A percentile compares a stretch with the other conserved stretches of the same genome.
phyloP scores from a whole-genome alignment of 306 rosid species.

The Vigna nakashimae region DNA sequence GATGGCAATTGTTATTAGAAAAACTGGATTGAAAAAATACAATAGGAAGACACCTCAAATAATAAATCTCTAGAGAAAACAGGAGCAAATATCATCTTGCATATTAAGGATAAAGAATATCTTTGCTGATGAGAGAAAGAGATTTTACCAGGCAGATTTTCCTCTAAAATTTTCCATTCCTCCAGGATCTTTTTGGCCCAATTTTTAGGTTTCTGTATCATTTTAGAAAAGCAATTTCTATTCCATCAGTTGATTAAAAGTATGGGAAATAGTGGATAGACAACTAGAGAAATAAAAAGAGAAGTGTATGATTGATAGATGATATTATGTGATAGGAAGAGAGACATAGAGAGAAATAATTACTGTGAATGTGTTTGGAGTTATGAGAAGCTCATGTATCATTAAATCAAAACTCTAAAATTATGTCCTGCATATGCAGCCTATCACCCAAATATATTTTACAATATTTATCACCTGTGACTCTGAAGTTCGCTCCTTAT shows the following conservation, averaged over 20 bases:
- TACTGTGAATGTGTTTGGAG: not conserved
- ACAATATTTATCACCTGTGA: constrained; percentile 54
- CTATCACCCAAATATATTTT: not conserved
- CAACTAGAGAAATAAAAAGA: not conserved
- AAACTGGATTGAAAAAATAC: not conserved
- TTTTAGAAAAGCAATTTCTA: constrained; percentile 18
- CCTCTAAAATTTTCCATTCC: constrained; percentile 83
- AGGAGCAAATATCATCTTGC: not conserved
- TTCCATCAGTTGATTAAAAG: constrained; percentile 19
- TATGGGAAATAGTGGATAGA: not conserved
- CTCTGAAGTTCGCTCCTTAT: constrained; percentile 46
- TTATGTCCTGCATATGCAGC: not conserved
- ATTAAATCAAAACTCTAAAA: not conserved
- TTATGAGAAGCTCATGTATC: not conserved
- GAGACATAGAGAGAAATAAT: not conserved
- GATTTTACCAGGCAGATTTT: constrained; percentile 73
- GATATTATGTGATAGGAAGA: not conserved
- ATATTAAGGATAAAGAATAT: not conserved
- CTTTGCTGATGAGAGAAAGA: not conserved
- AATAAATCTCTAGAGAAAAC: constrained; percentile 9
- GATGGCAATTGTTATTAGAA: not conserved
- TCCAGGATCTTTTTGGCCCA: constrained; percentile 86
- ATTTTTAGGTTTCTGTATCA: constrained; percentile 60
- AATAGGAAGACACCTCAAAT: not conserved
- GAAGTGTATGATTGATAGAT: not conserved